Conservation (phyloP, 2,329 filamentous ascomycete species). For the Tolypocladium ophioglossoides region DNA sequence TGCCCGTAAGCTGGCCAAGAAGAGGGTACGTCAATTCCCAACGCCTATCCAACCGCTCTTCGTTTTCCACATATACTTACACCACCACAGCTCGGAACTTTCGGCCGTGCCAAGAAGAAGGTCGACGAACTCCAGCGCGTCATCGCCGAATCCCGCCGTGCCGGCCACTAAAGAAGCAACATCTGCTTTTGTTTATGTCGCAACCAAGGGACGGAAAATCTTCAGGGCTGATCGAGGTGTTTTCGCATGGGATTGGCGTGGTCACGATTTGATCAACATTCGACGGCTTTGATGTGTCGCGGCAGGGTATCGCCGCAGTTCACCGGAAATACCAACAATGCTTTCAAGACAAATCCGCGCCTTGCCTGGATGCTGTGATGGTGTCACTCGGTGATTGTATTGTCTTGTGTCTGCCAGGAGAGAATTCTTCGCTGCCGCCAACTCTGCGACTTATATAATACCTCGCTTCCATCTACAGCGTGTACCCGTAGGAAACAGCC, state of each 20-base stretch:
- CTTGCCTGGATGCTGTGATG: background rate
- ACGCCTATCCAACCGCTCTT: background rate
- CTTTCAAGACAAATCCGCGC: conserved; percentile 9
- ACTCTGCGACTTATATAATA: background rate
- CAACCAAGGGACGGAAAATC: background rate
- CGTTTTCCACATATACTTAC: conserved; percentile 7
- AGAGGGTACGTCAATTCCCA: conserved; percentile 58
- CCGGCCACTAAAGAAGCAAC: conserved; percentile 42
- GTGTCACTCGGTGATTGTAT: background rate
- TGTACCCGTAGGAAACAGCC: background rate
- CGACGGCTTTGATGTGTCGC: conserved; percentile 19
- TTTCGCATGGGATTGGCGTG: conserved; percentile 25
- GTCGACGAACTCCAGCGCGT: conserved; percentile 97
- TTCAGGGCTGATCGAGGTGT: conserved; percentile 5
- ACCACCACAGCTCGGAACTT: conserved; percentile 73
- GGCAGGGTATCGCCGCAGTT: conserved; percentile 20
- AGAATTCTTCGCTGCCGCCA: background rate
- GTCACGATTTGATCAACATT: conserved; percentile 22
- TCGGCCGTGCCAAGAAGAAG: conserved; percentile 98
- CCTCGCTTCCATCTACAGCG: background rate
- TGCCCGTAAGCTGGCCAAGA: conserved; percentile 98
- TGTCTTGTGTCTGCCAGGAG: background rate
- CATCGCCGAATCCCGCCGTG: conserved; percentile 85
- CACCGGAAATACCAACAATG: conserved; percentile 23
- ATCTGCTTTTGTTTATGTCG: background rate